phyloP scores from a whole-genome alignment of 2,329 filamentous ascomycete genomes.

The Fusarium dimerum region DNA sequence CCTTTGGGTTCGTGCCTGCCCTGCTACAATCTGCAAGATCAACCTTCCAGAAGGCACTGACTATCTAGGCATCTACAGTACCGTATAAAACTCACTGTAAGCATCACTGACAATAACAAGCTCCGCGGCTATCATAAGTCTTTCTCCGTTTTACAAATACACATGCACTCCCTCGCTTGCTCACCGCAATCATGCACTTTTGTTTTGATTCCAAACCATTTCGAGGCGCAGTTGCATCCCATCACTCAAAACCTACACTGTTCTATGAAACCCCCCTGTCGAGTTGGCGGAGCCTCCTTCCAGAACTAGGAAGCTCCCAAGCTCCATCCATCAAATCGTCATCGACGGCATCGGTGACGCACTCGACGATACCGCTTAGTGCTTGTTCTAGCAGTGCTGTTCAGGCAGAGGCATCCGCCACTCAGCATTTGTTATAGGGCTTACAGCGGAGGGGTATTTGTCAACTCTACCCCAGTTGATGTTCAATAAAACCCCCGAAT shows the following conservation, averaged over 20 bases:
- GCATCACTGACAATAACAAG: too few species aligned
- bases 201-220: constrained; percentile 9
- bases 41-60: neutral
- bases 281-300: constrained; percentile 7
- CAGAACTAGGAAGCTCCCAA: constrained; percentile 16
- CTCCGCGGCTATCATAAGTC: too few species aligned
- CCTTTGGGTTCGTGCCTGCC: neutral
- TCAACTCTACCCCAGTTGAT: too few species aligned
- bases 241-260: too few species aligned
- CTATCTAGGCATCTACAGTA: too few species aligned
- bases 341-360: constrained; percentile 24
- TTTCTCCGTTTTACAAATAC: too few species aligned
- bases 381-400: too few species aligned
- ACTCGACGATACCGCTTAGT: neutral
- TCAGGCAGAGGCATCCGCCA: constrained; percentile 7
- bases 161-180: neutral
- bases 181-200: neutral
- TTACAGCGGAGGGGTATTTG: too few species aligned
- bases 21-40: neutral
- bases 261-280: too few species aligned
- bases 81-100: too few species aligned
- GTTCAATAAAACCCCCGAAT: too few species aligned
- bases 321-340: constrained; percentile 22
- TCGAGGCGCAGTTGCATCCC: constrained; percentile 5
- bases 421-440: constrained; percentile 21